A percentile compares a stretch with the other conserved stretches of the same genome.
Conservation (phyloP, 202 grass and related monocot species). For the Miscanthus sacchariflorus region DNA sequence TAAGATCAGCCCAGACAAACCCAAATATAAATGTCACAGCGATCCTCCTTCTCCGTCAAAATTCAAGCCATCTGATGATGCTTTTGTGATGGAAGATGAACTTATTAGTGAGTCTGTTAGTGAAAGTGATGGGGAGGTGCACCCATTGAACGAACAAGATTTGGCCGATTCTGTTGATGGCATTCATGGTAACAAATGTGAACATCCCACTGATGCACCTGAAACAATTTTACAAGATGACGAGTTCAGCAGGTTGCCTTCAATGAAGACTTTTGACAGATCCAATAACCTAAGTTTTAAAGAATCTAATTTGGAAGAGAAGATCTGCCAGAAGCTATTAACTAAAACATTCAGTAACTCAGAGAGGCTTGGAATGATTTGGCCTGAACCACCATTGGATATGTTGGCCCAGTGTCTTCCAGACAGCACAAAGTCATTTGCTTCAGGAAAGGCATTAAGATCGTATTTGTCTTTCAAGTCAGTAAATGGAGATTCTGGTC, state of each 20-base stretch:
- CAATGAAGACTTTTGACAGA: slow-evolving; percentile 55
- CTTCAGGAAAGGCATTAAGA: slow-evolving; percentile 65
- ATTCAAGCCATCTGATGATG: slow-evolving; percentile 74
- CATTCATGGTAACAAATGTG: slow-evolving; percentile 35
- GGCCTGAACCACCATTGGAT: slow-evolving; percentile 89
- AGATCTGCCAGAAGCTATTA: slow-evolving; percentile 66
- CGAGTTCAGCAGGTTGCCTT: slow-evolving; percentile 40
- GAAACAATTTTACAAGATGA: slow-evolving; percentile 38
- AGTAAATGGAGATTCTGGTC: slow-evolving; percentile 50
- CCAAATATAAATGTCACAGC: slow-evolving; percentile 87
- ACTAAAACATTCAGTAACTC: slow-evolving; percentile 70
- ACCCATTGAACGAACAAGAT: slow-evolving; percentile 60
- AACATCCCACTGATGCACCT: slow-evolving; percentile 11
- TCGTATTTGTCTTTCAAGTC: slow-evolving; percentile 68
- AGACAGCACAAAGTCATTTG: slow-evolving; percentile 47
- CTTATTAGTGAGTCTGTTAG: slow-evolving; percentile 66
- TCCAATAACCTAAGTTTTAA: slow-evolving; percentile 65
- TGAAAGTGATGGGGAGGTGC: slow-evolving; percentile 68
- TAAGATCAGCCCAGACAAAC: slow-evolving; percentile 72
- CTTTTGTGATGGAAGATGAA: slow-evolving; percentile 73
- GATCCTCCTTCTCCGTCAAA: slow-evolving; percentile 90
- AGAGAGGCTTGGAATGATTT: slow-evolving; percentile 89
- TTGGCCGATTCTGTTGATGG: slow-evolving; percentile 46
- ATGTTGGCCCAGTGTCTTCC: slow-evolving; percentile 57
- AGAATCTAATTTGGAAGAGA: slow-evolving; percentile 54